Conservation (phyloP, 2,329 filamentous ascomycete genomes). For the Colletotrichum acutatum region DNA sequence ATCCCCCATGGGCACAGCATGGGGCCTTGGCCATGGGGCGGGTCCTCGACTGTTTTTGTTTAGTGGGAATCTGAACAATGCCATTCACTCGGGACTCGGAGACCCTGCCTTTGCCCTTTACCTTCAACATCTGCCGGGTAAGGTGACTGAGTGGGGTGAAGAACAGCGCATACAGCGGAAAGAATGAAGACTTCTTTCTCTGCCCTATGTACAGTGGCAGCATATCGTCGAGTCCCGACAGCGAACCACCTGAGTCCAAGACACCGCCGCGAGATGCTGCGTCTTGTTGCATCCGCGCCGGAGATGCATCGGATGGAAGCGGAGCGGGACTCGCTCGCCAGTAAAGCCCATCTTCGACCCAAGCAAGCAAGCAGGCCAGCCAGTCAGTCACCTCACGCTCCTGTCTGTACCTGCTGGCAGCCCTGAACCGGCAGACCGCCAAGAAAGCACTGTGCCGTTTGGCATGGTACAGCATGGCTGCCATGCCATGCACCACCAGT, state of each 20-base stretch:
- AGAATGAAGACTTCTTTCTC: neutral
- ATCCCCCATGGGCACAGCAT: neutral
- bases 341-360: neutral
- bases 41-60: neutral
- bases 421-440: neutral
- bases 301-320: conserved; percentile 6
- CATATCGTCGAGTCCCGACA: neutral
- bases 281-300: neutral
- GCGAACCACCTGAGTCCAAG: neutral
- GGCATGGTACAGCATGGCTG: conserved; percentile 18
- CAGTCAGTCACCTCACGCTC: no score
- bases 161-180: neutral
- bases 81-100: neutral
- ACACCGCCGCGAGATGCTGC: conserved; percentile 9
- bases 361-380: neutral
- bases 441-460: conserved; percentile 16
- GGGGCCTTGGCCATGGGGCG: neutral
- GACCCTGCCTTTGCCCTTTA: neutral
- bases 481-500: conserved; percentile 26
- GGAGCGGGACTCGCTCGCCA: conserved; percentile 7
- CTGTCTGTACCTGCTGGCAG: no score
- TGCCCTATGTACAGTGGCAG: neutral
- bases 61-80: conserved; percentile 13
- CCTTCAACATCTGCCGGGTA: neutral
- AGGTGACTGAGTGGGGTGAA: neutral